Percentiles rank a stretch among this genome's conserved stretches.
phyloP scores from a whole-genome alignment of 2,329 filamentous ascomycete species.

The Aureobasidium namibiae region DNA sequence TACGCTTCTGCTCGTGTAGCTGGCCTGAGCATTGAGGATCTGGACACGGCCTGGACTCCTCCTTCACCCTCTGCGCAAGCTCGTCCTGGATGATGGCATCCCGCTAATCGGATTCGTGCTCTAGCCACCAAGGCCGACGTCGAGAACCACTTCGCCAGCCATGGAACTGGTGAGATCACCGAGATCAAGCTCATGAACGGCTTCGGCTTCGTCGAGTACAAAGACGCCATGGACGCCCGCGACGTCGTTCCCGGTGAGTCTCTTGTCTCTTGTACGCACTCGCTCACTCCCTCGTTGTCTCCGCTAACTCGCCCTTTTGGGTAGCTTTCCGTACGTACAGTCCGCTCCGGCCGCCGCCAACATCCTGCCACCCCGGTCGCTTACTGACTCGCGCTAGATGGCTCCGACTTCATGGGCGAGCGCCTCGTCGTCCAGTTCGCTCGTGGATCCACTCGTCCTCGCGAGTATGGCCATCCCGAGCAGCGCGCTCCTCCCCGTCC shows the following conservation, averaged over 20 bases:
- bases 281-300: constrained; percentile 10
- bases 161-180: constrained; percentile 94
- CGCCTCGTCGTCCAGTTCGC: constrained; percentile 97
- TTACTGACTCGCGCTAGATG: constrained; percentile 54
- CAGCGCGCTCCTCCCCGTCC: constrained; percentile 64
- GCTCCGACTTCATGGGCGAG: constrained; percentile 95
- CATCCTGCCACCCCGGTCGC: neutral
- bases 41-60: constrained; percentile 10
- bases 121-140: constrained; percentile 94
- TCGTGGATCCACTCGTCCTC: constrained; percentile 64
- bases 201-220: constrained; percentile 99
- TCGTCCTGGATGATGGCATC: constrained; percentile 20
- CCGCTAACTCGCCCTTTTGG: constrained; percentile 16
- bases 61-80: constrained; percentile 3
- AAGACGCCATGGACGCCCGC: constrained; percentile 94
- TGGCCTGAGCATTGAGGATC: constrained; percentile 15
- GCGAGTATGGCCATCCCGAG: constrained; percentile 32
- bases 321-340: constrained; percentile 54
- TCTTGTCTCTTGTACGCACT: constrained; percentile 17
- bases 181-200: constrained; percentile 99
- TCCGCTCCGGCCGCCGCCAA: neutral
- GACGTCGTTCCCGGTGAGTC: constrained; percentile 92
- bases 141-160: constrained; percentile 87
- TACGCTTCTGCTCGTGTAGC: constrained; percentile 44
- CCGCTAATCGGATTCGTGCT: constrained; percentile 41